Evolutionary conservation across 306 rosid species (phyloP), one percentile per base, ranked within the genome.

Genomic region (Prunus mume): DNA sequence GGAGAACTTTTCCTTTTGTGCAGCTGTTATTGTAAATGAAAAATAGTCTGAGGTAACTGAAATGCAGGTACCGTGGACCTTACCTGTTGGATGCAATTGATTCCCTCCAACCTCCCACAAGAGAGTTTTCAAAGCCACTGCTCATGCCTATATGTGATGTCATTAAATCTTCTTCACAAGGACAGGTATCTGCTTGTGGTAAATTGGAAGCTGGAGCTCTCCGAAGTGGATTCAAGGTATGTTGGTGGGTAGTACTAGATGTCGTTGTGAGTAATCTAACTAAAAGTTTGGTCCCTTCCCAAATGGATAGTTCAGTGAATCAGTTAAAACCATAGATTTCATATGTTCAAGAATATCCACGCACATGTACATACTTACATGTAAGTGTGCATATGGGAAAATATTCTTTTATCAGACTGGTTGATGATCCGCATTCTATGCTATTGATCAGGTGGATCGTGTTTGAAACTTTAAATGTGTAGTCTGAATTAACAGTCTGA

Each of bases 201-300:
- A 95, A 95, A 83, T 79, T 95, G 81, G 99, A 91, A 88, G 92
- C 99, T 46, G 99, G 99, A 78, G 99, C 99, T 85, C 90, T 95
- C 86, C 86, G 87, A 38, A 85, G 65, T 82, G 99, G 99, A 81
- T 85, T 88, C 22, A 95, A 92, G 97, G 99, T 95, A 88, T 50
- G 55, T 56, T 52, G 73, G 74, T 17, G 22, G 67, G 30, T 41
- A 60, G 49, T 80, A 50, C 73, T 71, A 71, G 58, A 63, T 65
- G 25, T 74, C 30, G 62, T 43, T 20, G 10, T 83, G 65, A 56
- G 57, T 54, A 76, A 55, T 70, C 73, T 78, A 62, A 79, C 85
- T 27, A 68, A 51, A 49, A 58, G 20, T 84, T 43, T 24, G 64
- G 13, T 80, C 47, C 68, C 32, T 66, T 76, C 74, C 71, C 77